phyloP scores from a whole-genome alignment of 768 basidiomycete species.

The Cystofilobasidium bisporidii region DNA sequence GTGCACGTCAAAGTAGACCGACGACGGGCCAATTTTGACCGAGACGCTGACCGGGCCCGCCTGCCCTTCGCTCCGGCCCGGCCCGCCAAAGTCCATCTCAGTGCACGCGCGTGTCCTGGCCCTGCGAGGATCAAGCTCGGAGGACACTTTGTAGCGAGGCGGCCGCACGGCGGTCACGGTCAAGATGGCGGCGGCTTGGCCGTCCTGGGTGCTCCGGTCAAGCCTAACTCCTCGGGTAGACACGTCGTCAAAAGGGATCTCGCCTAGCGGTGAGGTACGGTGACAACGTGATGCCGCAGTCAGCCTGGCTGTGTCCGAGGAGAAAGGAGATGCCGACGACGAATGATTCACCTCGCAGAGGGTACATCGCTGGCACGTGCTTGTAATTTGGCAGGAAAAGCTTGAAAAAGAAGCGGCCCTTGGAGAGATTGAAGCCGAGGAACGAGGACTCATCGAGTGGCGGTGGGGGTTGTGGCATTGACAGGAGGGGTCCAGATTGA shows the following conservation, averaged over 20 bases:
- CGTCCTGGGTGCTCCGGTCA: neutral
- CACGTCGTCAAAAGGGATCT: neutral
- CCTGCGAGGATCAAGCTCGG: neutral
- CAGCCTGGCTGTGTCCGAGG: neutral
- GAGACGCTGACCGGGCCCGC: neutral
- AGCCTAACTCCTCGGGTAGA: neutral
- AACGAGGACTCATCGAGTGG: neutral
- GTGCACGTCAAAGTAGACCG: neutral
- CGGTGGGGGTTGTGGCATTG: too few relatives aligned
- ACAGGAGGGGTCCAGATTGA: too few relatives aligned
- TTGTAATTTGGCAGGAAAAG: too few relatives aligned
- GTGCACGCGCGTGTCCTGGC: neutral
- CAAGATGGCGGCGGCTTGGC: neutral
- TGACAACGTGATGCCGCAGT: neutral
- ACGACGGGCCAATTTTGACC: neutral
- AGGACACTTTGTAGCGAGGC: neutral
- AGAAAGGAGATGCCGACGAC: neutral
- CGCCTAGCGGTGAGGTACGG: neutral
- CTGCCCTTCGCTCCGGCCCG: neutral
- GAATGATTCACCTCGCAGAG: neutral
- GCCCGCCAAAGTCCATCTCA: neutral
- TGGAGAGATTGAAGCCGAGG: neutral
- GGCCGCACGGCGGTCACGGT: neutral
- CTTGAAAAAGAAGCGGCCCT: too few relatives aligned
- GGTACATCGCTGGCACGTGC: too few relatives aligned